phyloP scores from a whole-genome alignment of 495 filamentous ascomycete genomes.

The Evernia prunastri region DNA sequence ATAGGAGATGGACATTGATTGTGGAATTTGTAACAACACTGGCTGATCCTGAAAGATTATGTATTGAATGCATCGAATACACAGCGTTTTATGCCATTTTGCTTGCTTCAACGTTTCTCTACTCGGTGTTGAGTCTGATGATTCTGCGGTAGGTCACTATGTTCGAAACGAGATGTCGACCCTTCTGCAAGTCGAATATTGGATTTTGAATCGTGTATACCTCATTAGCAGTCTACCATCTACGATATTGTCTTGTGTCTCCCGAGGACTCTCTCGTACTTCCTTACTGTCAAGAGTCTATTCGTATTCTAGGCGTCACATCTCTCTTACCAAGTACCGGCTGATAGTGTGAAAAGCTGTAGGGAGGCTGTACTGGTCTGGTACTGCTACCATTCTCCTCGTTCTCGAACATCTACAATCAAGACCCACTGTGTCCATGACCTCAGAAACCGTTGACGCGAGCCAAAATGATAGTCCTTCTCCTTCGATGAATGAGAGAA shows the following conservation, averaged over 20 bases:
- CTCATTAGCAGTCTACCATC: not conserved
- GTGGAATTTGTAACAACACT: not conserved
- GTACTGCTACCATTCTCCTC: not conserved
- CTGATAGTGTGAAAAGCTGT: not conserved
- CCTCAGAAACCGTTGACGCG: not conserved
- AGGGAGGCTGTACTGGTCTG: not conserved
- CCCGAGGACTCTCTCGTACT: not conserved
- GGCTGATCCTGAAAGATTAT: not conserved
- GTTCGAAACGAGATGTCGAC: too few relatives aligned
- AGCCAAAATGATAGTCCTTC: not conserved
- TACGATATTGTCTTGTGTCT: too few relatives aligned
- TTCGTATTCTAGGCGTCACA: not conserved
- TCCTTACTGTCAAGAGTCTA: not conserved
- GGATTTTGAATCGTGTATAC: not conserved
- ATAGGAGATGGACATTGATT: not conserved
- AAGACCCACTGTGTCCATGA: not conserved
- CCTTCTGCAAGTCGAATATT: too few relatives aligned
- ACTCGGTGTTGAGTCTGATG: not conserved
- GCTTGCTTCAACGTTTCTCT: not conserved
- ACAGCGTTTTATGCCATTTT: not conserved
- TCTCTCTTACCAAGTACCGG: not conserved
- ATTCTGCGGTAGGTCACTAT: conserved; percentile 3
- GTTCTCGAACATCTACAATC: not conserved
- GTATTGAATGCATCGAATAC: not conserved
- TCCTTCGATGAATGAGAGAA: conserved; percentile 6